These are phyloP conservation scores for Castanea mollissima DNA, from an alignment of 306 rosid genomes.

Conservation along the genomic window DNA sequence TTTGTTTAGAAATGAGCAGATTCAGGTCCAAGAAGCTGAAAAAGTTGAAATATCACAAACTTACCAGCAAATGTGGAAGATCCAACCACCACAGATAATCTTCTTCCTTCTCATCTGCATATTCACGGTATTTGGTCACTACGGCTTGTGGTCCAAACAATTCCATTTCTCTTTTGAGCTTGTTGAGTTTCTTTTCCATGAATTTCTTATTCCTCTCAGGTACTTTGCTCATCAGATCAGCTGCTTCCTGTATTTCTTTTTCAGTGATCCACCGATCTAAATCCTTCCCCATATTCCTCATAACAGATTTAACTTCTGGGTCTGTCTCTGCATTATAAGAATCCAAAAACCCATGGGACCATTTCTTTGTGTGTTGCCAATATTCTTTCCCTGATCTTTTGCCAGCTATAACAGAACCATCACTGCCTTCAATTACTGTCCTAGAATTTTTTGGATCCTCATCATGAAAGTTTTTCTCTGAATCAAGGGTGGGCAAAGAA, in stretches of 20 bases:
- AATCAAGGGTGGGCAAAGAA: constrained; percentile 25
- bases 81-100: constrained; percentile 98
- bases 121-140: constrained; percentile 88
- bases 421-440: constrained; percentile 83
- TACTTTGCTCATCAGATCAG: constrained; percentile 60
- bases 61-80: constrained; percentile 74
- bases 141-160: constrained; percentile 96
- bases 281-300: constrained; percentile 85
- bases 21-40: constrained; percentile 9
- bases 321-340: constrained; percentile 85
- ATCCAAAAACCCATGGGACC: constrained; percentile 85
- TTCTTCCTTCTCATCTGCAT: constrained; percentile 67
- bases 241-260: constrained; percentile 84
- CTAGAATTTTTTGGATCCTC: constrained; percentile 39
- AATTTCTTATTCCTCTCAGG: constrained; percentile 60
- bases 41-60: constrained; percentile 18
- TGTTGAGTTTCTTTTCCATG: constrained; percentile 76
- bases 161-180: constrained; percentile 93
- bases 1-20: constrained; percentile 8
- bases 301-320: constrained; percentile 69
- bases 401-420: constrained; percentile 81
- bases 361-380: constrained; percentile 98
- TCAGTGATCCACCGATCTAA: constrained; percentile 93
- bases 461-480: constrained; percentile 11
- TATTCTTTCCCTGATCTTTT: constrained; percentile 87